Evolutionary conservation across 75 land plant species (phyloP), one percentile per base, ranked within the genome.

Genomic region (Selaginella tamariscina): DNA sequence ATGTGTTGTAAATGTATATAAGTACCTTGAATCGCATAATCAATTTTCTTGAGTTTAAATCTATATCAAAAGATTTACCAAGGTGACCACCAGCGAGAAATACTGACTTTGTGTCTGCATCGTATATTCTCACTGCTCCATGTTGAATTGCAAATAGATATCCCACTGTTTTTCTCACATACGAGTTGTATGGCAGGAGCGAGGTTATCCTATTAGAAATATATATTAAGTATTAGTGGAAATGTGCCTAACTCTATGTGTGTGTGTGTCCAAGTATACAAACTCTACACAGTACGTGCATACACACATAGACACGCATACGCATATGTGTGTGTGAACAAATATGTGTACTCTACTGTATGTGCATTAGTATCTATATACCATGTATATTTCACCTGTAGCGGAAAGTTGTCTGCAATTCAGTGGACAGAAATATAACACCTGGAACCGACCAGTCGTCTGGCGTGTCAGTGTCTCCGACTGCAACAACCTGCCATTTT

Each of bases 131-230:
- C 62, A 23, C 26, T 2, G 62, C 62, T 23, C 62, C 62, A 59
- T 59, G 62, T n/a, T 59, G 62, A n/a, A 59, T 59, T 2, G 62
- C 21, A n/a, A 59, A 59, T 5, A 59, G 62, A n/a, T 59, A 59
- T 2, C 62, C 62, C 8, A 59, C 23, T 8, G n/a, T 59, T 23
- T 59, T 59, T n/a, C 62, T 5, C 18, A 59, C 62, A n/a, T 59
- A 59, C 8, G 62, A 59, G 26, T 59, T 59, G 26, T 59, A 59
- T 8, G 62, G 62, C 62, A 59, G 23, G 18, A 59, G 26, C 62
- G 23, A 23, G 8, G 23, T 21, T 8, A 59, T 59, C 26, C 62
- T 59, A n/a, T n/a, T n/a, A n/a, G n/a, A n/a, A n/a, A n/a, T n/a
- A n/a, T n/a, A n/a, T n/a, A n/a, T n/a, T n/a, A n/a, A n/a, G n/a